Evolutionary conservation across 208 protist genomes (phyloP).

Genomic region (Plasmodiophora brassicae): DNA sequence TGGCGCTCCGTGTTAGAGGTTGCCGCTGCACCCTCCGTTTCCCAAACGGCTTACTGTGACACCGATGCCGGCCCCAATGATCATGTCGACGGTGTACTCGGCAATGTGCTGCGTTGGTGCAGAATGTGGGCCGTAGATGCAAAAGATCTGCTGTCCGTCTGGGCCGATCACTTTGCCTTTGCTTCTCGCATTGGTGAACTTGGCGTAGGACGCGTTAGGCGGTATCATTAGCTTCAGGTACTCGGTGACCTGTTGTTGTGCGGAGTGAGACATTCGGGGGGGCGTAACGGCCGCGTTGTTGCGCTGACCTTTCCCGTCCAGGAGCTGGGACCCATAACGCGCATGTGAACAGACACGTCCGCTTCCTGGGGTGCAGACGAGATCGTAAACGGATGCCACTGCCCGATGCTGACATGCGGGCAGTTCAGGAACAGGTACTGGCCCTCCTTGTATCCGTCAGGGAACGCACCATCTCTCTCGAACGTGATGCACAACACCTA

Average conservation of each 20-base stretch:
- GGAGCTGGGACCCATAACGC: slow-evolving; percentile 33
- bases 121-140: slow-evolving; percentile 35
- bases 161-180: slow-evolving; percentile 37
- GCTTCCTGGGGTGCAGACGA: slow-evolving; percentile 64
- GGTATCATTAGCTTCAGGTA: slow-evolving; percentile 32
- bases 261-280: neutral
- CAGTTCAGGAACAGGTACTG: slow-evolving; percentile 75
- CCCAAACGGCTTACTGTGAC: too few relatives aligned
- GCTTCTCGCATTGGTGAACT: neutral
- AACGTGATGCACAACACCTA: slow-evolving; percentile 8
- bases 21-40: too few relatives aligned
- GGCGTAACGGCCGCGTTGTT: neutral
- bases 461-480: slow-evolving; percentile 6
- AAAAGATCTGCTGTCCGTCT: neutral
- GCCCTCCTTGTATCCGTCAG: slow-evolving; percentile 59
- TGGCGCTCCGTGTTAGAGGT: too few relatives aligned
- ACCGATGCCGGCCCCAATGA: slow-evolving; percentile 23
- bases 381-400: slow-evolving; percentile 81
- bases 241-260: neutral
- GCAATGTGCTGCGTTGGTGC: slow-evolving; percentile 45
- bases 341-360: slow-evolving; percentile 54
- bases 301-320: slow-evolving; percentile 26
- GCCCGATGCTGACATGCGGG: slow-evolving; percentile 61
- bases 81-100: slow-evolving; percentile 32
- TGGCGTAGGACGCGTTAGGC: neutral